Conservation (phyloP, 257 asterid genomes). For the Catharanthus roseus region DNA sequence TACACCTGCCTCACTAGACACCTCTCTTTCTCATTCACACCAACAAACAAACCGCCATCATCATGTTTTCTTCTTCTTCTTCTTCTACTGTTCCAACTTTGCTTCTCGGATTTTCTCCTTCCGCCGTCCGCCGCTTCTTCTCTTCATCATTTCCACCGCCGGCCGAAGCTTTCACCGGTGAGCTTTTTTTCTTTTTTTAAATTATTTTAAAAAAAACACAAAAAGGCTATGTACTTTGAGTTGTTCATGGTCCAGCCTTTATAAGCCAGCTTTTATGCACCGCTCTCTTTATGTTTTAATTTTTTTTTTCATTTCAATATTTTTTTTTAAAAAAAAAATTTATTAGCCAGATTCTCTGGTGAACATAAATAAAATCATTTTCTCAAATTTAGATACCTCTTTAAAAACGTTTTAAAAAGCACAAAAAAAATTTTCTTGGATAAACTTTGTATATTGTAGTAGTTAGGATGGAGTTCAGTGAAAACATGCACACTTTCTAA, state of each 20-base stretch:
- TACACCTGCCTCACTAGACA: too few relatives aligned
- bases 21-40: too few relatives aligned
- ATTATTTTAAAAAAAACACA: too few relatives aligned
- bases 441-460: too few relatives aligned
- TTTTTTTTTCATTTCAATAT: too few relatives aligned
- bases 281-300: neutral
- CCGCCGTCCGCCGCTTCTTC: neutral
- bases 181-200: neutral
- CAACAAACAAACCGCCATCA: neutral
- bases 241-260: neutral
- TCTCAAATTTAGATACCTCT: too few relatives aligned
- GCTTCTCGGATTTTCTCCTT: conserved; percentile 8
- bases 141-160: neutral
- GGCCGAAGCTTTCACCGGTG: neutral
- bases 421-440: too few relatives aligned
- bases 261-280: neutral
- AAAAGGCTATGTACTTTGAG: neutral
- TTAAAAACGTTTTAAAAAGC: too few relatives aligned
- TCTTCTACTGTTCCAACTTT: neutral
- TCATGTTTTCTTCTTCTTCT: conserved; percentile 11
- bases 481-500: too few relatives aligned
- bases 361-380: neutral
- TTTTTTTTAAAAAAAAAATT: neutral
- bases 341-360: neutral
- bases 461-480: too few relatives aligned